Base-by-base conservation (phyloP, 1,284 basidiomycete genomes). In the Moniliophthora roreri region DNA sequence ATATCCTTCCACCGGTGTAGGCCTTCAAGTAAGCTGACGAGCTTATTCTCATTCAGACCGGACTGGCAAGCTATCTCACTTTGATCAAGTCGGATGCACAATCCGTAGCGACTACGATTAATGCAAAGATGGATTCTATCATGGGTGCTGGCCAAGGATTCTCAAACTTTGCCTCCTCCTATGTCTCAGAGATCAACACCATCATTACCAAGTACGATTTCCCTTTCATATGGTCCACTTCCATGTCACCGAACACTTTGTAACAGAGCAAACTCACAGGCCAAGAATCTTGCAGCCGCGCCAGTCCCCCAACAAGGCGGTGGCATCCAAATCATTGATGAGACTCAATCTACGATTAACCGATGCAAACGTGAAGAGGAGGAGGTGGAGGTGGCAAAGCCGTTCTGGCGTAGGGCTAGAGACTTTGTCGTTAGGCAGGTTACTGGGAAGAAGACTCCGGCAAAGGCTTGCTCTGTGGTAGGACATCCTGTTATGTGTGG, bases 141-240 rank as follows among this genome's bases (percentile, higher is more conserved):
- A 40, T 53, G 23, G 47, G 47, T 10, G 46, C 32, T 20, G 54
- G 50, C 10, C 44, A 50, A n/a, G 55, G 55, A 15, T 53, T 56
- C 32, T 8, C 50, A 15, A 46, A 26, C 13, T 46, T 46, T 28
- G 23, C 24, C 13, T 46, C 44, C 4, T 13, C 13, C 13, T 46
- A 46, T 7, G 28, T 18, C 24, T 16, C 8, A 4, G 10, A n/a
- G 7, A 9, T 46, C 8, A 26, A 15, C 4, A 5, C 11, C 4
- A 13, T 32, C 13, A 18, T 32, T 18, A 46, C 23, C 13, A 46
- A 46, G 44, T 46, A 46, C 2, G 44, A 6, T 4, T 8, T n/a
- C 9, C 2, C 11, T 32, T 28, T 15, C 21, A 28, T 32, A 16
- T 16, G 24, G 4, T 32, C 13, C 44, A 26, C 24, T 15, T 7